Percentiles rank a stretch among this genome's conserved stretches.
Evolutionary conservation across 805 yeast species (phyloP).

Genomic region (Dipodascus albidus): DNA sequence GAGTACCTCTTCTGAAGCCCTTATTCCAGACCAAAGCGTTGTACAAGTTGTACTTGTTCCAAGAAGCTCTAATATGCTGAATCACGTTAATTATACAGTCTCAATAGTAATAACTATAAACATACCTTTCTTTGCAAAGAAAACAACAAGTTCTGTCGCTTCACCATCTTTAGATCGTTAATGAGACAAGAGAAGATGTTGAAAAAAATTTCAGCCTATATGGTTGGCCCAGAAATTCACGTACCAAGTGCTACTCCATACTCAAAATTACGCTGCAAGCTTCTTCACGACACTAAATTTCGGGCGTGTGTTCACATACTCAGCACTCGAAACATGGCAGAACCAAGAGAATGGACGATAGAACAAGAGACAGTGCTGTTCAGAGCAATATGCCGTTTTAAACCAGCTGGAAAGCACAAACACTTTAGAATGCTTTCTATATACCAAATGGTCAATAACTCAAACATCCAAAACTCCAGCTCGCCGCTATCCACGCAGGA

Average conservation of each 20-base stretch:
- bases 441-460: conserved; percentile 18
- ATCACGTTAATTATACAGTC: neutral
- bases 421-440: conserved; percentile 27
- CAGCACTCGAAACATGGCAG: neutral
- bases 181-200: neutral
- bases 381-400: conserved; percentile 48
- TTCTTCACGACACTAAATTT: no score
- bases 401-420: conserved; percentile 50
- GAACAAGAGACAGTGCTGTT: conserved; percentile 55
- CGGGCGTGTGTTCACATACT: no score
- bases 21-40: conserved; percentile 66
- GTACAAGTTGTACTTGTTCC: conserved; percentile 86
- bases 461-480: conserved; percentile 12
- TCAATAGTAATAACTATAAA: no score
- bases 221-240: conserved; percentile 2
- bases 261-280: neutral
- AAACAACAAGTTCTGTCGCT: conserved; percentile 21
- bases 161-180: conserved; percentile 16
- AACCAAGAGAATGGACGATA: conserved; percentile 34
- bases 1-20: conserved; percentile 49
- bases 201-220: neutral
- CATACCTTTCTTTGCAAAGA: conserved; percentile 25
- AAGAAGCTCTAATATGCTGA: conserved; percentile 65
- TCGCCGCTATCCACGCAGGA: conserved; percentile 34
- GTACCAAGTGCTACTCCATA: neutral